Conservation (phyloP, 768 basidiomycete species). For the Phlebiopsis gigantea region DNA sequence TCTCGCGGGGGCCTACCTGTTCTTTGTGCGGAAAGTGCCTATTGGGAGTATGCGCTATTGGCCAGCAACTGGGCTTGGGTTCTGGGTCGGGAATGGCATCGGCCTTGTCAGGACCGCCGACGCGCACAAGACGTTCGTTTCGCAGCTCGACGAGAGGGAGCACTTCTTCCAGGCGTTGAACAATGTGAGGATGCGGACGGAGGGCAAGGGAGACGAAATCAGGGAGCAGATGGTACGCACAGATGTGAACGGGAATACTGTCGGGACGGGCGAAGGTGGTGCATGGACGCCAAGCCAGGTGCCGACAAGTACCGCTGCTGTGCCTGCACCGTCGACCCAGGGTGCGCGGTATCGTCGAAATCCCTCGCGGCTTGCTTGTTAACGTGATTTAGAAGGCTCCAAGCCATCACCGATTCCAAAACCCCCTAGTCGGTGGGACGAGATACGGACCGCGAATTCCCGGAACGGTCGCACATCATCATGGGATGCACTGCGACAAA, state of each 20-base stretch:
- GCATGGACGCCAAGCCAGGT: not conserved
- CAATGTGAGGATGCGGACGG: slow-evolving; percentile 18
- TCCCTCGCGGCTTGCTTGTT: not conserved
- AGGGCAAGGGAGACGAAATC: not conserved
- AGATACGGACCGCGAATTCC: slow-evolving; percentile 54
- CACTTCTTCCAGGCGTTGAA: slow-evolving; percentile 28
- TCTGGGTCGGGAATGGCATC: not conserved
- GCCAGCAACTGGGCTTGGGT: not conserved
- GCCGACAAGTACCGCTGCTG: not conserved
- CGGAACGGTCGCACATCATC: slow-evolving; percentile 41
- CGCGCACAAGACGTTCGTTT: slow-evolving; percentile 27
- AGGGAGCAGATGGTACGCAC: not conserved
- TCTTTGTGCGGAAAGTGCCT: not conserved
- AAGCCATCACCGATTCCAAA: not conserved
- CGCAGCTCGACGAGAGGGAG: slow-evolving; percentile 26
- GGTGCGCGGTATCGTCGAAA: not conserved
- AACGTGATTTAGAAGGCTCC: not conserved
- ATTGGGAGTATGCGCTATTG: not conserved
- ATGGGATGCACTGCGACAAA: slow-evolving; percentile 66
- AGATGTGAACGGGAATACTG: not conserved
- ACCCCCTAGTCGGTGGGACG: slow-evolving; percentile 50
- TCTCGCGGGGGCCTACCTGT: not conserved
- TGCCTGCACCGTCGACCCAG: not conserved
- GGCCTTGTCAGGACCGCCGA: slow-evolving; percentile 17
- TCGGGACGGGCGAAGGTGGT: not conserved